phyloP scores from a whole-genome alignment of 2,329 filamentous ascomycete species.

The Chrysosporium queenslandicum region DNA sequence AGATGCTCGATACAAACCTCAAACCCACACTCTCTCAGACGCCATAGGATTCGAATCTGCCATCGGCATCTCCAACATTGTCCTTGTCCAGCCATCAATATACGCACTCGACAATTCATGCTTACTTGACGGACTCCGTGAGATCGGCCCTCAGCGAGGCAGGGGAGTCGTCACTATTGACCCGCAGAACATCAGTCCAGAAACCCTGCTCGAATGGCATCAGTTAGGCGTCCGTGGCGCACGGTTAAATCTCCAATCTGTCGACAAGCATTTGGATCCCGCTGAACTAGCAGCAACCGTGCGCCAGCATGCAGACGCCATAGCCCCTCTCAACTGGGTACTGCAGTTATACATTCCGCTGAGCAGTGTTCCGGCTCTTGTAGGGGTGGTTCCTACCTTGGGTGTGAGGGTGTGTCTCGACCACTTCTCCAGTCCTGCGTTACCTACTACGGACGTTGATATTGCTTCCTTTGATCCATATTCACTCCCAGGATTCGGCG shows the following conservation, averaged over 20 bases:
- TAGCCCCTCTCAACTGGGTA: constrained; percentile 46
- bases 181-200: constrained; percentile 31
- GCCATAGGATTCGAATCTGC: constrained; percentile 44
- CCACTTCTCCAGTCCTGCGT: constrained; percentile 46
- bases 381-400: constrained; percentile 41
- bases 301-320: constrained; percentile 41
- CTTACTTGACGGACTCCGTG: constrained; percentile 45
- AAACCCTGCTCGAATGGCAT: constrained; percentile 46
- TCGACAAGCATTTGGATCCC: constrained; percentile 35
- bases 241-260: constrained; percentile 50
- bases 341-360: constrained; percentile 51
- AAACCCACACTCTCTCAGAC: constrained; percentile 41
- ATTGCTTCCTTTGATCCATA: constrained; percentile 34
- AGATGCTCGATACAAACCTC: constrained; percentile 44
- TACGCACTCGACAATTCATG: constrained; percentile 53
- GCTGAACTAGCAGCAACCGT: constrained; percentile 37
- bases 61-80: constrained; percentile 46
- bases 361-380: constrained; percentile 41
- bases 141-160: constrained; percentile 42
- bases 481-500: constrained; percentile 41
- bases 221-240: constrained; percentile 49
- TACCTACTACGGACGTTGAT: constrained; percentile 22
- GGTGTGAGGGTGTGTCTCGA: constrained; percentile 49
- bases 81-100: constrained; percentile 53
- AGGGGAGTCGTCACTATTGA: constrained; percentile 51